Percentiles rank a stretch among this genome's conserved stretches.
phyloP scores from a whole-genome alignment of 1,139 yeast species.

The Blastobotrys indianensis region DNA sequence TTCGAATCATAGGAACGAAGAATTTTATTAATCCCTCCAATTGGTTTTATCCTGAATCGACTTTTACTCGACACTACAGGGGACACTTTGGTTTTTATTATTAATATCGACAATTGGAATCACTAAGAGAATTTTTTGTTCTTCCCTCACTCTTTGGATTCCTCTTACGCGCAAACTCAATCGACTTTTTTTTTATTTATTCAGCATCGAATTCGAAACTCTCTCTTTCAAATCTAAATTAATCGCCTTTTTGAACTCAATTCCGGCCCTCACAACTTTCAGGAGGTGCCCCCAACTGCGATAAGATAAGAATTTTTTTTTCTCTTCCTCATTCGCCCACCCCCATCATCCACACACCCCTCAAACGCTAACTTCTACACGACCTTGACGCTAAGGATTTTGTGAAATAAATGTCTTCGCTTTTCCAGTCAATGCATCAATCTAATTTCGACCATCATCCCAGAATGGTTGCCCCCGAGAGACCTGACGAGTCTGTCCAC shows the following conservation, averaged over 20 bases:
- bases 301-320: conserved; percentile 2
- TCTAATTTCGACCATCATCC: conserved; percentile 1
- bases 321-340: background rate
- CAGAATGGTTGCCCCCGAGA: conserved; percentile 6
- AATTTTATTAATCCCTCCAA: no score
- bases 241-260: background rate
- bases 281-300: background rate
- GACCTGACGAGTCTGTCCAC: background rate
- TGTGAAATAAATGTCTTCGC: conserved; percentile 1
- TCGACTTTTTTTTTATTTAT: no score
- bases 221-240: no score
- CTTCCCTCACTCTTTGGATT: background rate
- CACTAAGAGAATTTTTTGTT: conserved; percentile 1
- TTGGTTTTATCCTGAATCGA: no score
- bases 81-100: no score
- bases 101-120: no score
- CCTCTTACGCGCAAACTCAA: background rate
- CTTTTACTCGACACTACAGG: no score
- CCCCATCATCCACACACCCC: background rate
- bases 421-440: conserved; percentile 5
- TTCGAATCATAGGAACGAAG: no score
- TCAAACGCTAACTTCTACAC: background rate
- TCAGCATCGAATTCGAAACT: no score
- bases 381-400: background rate
- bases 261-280: background rate